Base-by-base conservation (phyloP, 768 basidiomycete genomes). In the Mycena kentingensis region DNA sequence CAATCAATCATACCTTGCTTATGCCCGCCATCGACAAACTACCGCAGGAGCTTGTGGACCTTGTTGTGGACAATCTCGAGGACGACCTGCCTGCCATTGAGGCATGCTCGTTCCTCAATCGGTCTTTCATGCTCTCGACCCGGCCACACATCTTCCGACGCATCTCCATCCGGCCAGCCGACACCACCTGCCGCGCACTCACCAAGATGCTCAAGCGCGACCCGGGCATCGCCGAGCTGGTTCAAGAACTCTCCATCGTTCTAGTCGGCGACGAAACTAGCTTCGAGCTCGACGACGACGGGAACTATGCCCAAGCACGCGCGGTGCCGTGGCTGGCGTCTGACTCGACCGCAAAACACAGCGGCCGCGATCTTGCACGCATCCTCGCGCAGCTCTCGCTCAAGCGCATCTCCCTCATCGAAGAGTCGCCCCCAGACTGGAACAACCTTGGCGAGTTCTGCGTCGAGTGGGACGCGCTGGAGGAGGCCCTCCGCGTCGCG, bases 41-140 rank as follows among this genome's bases (percentile, higher is more conserved):
- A 1, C 52, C 52, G 2, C 52, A 48, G 16, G 52, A 54, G 41
- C 52, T 54, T 12, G 4, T 49, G 19, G 41, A 54, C 19, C n/a
- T 47, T 4, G 44, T 52, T 24, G 31, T 47, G 37, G 36, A 52
- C n/a, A 15, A 52, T 25, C 51, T 52, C 19, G n/a, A 27, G 6
- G 39, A 34, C 19, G 46, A 49, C 35, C 41, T 54, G 5, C 25
- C 46, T 15, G 32, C 29, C 24, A 37, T 54, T 46, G 42, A 36
- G 28, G 18, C 46, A 2, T 54, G 52, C 26, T 39, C 38, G 15
- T 46, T 54, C 2, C 19, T 46, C 2, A 46, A 37, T 3, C 52
- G 39, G 18, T 1, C 52, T 34, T 54, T 54, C n/a, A 19, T 35
- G 28, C 1, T 13, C 2, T 37, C 52, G n/a, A 11, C 39, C 3